Evolutionary conservation across 1,284 basidiomycete genomes (phyloP).

Genomic region (Fomitopsis pinicola): DNA sequence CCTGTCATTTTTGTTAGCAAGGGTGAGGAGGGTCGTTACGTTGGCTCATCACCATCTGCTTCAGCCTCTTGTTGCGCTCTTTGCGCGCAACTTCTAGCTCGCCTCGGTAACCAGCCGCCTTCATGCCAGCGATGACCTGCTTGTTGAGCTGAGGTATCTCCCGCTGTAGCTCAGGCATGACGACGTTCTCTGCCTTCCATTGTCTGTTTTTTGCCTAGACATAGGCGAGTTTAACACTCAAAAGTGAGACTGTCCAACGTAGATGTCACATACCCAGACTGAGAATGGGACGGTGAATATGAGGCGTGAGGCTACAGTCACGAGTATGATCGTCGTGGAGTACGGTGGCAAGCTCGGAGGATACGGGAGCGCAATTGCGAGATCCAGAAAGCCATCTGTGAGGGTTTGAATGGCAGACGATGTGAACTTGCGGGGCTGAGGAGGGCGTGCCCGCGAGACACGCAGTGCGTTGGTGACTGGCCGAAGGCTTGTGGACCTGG

Average conservation of each 20-base stretch:
- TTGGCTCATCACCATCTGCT: slow-evolving; percentile 33
- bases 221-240: slow-evolving; percentile 4
- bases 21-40: not conserved
- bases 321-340: slow-evolving; percentile 73
- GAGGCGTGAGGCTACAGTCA: slow-evolving; percentile 65
- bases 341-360: slow-evolving; percentile 66
- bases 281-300: slow-evolving; percentile 70
- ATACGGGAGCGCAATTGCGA: slow-evolving; percentile 66
- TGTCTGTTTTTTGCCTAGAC: slow-evolving; percentile 59
- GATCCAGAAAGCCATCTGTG: slow-evolving; percentile 51
- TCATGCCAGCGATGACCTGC: slow-evolving; percentile 56
- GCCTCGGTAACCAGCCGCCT: slow-evolving; percentile 45
- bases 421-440: slow-evolving; percentile 26
- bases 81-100: slow-evolving; percentile 49
- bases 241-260: not conserved
- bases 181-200: slow-evolving; percentile 61
- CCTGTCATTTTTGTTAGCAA: slow-evolving; percentile 31
- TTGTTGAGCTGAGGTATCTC: slow-evolving; percentile 50
- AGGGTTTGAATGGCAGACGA: slow-evolving; percentile 35
- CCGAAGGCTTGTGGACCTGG: not conserved
- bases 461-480: not conserved
- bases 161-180: slow-evolving; percentile 60
- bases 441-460: not conserved
- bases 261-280: slow-evolving; percentile 62
- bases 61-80: slow-evolving; percentile 41